Evolutionary conservation across 495 filamentous ascomycete genomes (phyloP), one percentile per base, ranked within the genome.

Genomic region (Cercophora samala): DNA sequence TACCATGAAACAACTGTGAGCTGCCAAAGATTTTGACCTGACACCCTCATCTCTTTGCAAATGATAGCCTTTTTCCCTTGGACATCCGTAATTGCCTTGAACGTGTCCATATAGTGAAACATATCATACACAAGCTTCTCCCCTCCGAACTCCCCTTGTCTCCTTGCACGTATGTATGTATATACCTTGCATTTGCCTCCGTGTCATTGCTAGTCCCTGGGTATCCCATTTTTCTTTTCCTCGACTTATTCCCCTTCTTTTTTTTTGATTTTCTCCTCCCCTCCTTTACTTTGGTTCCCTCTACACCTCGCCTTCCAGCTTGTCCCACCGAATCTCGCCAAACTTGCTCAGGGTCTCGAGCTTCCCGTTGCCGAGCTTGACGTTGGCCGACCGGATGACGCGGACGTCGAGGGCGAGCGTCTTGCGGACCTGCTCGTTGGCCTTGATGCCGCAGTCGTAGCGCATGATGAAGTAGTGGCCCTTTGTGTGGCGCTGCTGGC

Each of bases 381-480:
- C 93, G 51, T 91, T 85, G 46, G 87, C 87, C 72, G 93, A 91
- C 68, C 90, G 86, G 64, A 99, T 90, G 87, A 97, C 90, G 72
- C 95, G 82, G 22, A 96, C 93, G 76, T 99, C 95, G 73, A 97
- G 81, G n/a, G 86, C 83, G 71, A 98, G 80, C 21, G 90, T 93
- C 64, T 87, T 81, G 68, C 87, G 83, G 5, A 98, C 84, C 55
- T 84, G 83, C 55, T 87, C 77, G 80, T 98, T 94, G 17, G 90
- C 89, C 53, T 78, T 67, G 23, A 86, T 84, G 55, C 86, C 87
- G 37, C 88, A 73, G 77, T 99, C 95, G 81, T 96, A 99, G 67
- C 95, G 91, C 92, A 99, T 91, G 74, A 96, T 88, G 82, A 99
- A 99, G 83, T 98, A 96, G 79, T 97, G 93, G 37, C 96, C 95